phyloP scores from a whole-genome alignment of 768 basidiomycete genomes.

The Boletellus sp. region DNA sequence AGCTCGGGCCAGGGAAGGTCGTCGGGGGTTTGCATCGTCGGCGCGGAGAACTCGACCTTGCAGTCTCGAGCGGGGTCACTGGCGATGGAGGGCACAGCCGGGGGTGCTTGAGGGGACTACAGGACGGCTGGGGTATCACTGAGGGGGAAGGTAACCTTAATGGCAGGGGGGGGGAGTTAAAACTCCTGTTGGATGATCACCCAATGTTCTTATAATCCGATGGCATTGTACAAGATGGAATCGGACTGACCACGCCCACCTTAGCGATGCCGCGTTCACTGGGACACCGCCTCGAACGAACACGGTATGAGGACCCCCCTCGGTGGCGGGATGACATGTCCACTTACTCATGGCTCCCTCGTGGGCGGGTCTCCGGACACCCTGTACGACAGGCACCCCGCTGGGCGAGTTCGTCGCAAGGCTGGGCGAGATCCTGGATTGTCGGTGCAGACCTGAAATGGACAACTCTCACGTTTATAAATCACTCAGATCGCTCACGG shows the following conservation, averaged over 20 bases:
- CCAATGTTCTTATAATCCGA: slow-evolving; percentile 32
- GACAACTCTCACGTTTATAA: slow-evolving; percentile 32
- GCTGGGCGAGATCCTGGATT: slow-evolving; percentile 29
- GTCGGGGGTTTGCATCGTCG: slow-evolving; percentile 47
- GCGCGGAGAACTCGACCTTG: slow-evolving; percentile 6
- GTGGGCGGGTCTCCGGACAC: slow-evolving; percentile 29
- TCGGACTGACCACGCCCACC: slow-evolving; percentile 21
- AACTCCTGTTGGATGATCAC: slow-evolving; percentile 35
- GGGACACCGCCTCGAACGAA: slow-evolving; percentile 32
- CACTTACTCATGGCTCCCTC: slow-evolving; percentile 30
- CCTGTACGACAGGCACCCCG: slow-evolving; percentile 28
- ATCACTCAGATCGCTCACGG: slow-evolving; percentile 34
- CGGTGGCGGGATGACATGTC: slow-evolving; percentile 31
- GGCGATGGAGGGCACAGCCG: slow-evolving; percentile 14
- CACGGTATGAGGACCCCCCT: slow-evolving; percentile 27
- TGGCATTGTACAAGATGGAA: slow-evolving; percentile 27
- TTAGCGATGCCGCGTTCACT: slow-evolving; percentile 38
- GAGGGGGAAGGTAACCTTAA: slow-evolving; percentile 19
- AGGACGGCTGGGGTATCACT: slow-evolving; percentile 16
- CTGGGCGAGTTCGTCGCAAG: slow-evolving; percentile 21
- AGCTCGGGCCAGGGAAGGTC: slow-evolving; percentile 86
- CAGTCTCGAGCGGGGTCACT: slow-evolving; percentile 3
- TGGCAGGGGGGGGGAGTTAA: slow-evolving; percentile 36
- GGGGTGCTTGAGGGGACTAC: slow-evolving; percentile 8
- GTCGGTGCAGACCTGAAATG: slow-evolving; percentile 26